Evolutionary conservation across 2,329 filamentous ascomycete genomes (phyloP).

Genomic region (Alternaria brassicicola): DNA sequence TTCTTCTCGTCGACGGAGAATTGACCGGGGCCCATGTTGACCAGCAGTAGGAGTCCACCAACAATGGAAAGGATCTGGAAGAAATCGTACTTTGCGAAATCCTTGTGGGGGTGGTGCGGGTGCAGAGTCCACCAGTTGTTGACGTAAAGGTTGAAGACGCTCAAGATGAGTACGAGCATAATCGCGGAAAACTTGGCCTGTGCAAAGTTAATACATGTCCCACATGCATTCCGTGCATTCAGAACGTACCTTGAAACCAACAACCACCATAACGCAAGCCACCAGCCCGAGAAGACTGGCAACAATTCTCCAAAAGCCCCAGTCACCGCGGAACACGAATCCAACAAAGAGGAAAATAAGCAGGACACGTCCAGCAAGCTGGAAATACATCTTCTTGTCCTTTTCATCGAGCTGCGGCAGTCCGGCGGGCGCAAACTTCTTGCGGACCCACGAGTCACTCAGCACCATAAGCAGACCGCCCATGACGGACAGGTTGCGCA

Average conservation of each 20-base stretch:
- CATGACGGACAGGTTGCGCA: conserved; percentile 96
- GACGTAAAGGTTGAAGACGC: conserved; percentile 93
- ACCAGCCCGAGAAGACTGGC: conserved; percentile 86
- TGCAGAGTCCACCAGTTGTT: conserved; percentile 99
- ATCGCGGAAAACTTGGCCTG: conserved; percentile 98
- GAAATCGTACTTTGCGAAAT: conserved; percentile 99
- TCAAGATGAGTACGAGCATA: conserved; percentile 91
- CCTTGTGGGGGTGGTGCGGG: conserved; percentile 97
- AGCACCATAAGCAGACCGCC: conserved; percentile 97
- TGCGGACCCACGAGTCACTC: conserved; percentile 96
- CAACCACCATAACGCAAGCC: conserved; percentile 97
- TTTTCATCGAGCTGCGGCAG: conserved; percentile 96
- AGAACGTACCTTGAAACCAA: too few species aligned
- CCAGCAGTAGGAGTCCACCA: conserved; percentile 90
- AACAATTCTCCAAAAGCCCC: conserved; percentile 85
- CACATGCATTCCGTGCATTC: too few species aligned
- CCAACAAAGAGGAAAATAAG: conserved; percentile 97
- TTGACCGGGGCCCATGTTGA: conserved; percentile 98
- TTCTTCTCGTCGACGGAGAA: conserved; percentile 99
- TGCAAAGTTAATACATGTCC: neutral
- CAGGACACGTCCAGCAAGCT: conserved; percentile 92
- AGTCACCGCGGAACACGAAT: conserved; percentile 93
- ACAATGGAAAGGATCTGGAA: conserved; percentile 99
- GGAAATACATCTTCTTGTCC: conserved; percentile 99
- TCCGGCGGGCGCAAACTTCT: conserved; percentile 94